Evolutionary conservation across 805 yeast species (phyloP), one percentile per base, ranked within the genome.

Genomic region (Candida gorgasii): DNA sequence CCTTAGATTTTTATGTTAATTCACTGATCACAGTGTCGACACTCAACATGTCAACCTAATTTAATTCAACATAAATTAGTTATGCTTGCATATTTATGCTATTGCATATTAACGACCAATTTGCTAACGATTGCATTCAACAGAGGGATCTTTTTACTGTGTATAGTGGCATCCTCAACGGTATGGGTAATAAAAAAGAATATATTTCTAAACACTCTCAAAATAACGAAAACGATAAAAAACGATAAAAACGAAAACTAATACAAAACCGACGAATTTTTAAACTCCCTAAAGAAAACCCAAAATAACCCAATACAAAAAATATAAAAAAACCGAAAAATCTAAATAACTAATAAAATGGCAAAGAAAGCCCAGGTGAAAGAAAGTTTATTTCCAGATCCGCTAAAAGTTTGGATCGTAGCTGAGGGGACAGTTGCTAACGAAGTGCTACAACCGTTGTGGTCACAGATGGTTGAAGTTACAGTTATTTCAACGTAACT

Each of bases 111-210:
- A 20, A 17, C 20, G 14, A 27, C 33, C 36, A 44, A 29, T 44
- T 41, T 39, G 39, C 43, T 41, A 42, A 50, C 47, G 38, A 40
- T 59, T 59, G 61, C 56, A 56, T 57, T 62, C 67, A 61, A 61
- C 67, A 58, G 49, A 52, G 40, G 33, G 28, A 48, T 40, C 42
- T 27, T 33, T 51, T 50, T 49, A 47, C 66, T 63, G 67, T 63
- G 65, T 57, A 62, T 62, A 65, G 67, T 65, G 61, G 69, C 74
- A 68, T 69, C 75, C 75, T 69, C 75, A 69, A 69, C 75, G 75
- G 75, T 58, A 67, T 68, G 74, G 45, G 37, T 35, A 20, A 29
- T 29, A 27, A 28, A 34, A 32, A 16, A 17, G 20, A 22, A 29
- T 29, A 29, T 29, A 22, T 22, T 9, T 22, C 24, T 22, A 22